Evolutionary conservation across 176 grass and related monocot genomes (phyloP).

Genomic region (Triticum dicoccoides): DNA sequence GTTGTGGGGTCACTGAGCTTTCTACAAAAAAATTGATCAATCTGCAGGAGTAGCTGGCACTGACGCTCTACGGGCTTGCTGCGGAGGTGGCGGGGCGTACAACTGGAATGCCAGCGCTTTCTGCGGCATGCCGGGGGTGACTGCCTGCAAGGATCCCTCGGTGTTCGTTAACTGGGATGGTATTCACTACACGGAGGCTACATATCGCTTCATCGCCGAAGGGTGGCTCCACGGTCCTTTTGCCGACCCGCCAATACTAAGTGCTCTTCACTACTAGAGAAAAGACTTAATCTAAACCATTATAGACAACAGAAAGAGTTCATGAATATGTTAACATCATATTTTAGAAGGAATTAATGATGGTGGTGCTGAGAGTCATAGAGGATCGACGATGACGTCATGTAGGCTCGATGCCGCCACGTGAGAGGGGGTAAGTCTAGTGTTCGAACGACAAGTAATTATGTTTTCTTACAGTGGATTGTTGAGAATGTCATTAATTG

Average conservation of each 20-base stretch:
- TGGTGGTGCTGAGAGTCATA: too few relatives aligned
- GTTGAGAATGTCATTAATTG: too few relatives aligned
- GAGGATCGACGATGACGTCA: too few relatives aligned
- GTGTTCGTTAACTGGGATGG: conserved; percentile 22
- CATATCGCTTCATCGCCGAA: neutral
- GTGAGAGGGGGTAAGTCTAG: too few relatives aligned
- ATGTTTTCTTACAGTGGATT: too few relatives aligned
- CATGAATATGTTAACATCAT: neutral
- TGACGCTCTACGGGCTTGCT: neutral
- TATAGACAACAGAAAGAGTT: neutral
- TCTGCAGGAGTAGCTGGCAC: neutral
- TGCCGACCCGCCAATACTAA: neutral
- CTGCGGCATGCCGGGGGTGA: conserved; percentile 11
- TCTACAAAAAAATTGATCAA: neutral
- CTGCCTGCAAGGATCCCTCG: neutral
- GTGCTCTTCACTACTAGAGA: neutral
- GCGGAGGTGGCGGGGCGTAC: conserved; percentile 15
- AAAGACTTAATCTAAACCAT: neutral
- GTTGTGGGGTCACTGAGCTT: neutral
- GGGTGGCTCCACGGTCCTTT: conserved; percentile 27
- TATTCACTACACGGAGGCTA: conserved; percentile 31
- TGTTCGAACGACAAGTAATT: too few relatives aligned
- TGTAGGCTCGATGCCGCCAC: too few relatives aligned
- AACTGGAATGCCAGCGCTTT: neutral
- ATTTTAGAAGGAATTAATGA: neutral